Conservation (phyloP, 139 green algal species). For the Chlorella sorokiniana region DNA sequence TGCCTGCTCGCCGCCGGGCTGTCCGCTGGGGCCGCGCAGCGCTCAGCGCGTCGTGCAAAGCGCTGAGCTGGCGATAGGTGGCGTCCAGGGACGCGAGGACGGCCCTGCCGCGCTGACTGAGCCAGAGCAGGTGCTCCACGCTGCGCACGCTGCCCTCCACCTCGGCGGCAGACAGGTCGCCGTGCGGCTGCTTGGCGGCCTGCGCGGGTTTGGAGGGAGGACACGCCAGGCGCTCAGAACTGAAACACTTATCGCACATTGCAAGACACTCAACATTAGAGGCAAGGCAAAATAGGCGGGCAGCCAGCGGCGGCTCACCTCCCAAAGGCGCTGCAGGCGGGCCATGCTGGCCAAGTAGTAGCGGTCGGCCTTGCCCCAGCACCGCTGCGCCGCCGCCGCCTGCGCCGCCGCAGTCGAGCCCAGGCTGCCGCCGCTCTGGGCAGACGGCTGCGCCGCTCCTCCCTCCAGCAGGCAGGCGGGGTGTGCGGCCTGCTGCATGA, state of each 20-base stretch:
- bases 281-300: not conserved
- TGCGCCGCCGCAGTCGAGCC: not conserved
- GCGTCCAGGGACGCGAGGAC: slow-evolving; percentile 39
- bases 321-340: slow-evolving; percentile 82
- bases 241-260: not conserved
- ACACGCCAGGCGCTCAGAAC: not conserved
- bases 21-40: not conserved
- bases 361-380: slow-evolving; percentile 67
- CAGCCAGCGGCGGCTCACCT: slow-evolving; percentile 13
- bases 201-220: slow-evolving; percentile 15
- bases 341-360: slow-evolving; percentile 88
- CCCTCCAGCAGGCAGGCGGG: not conserved
- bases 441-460: not conserved
- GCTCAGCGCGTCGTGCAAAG: not conserved
- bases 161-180: slow-evolving; percentile 79
- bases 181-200: slow-evolving; percentile 60
- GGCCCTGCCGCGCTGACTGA: slow-evolving; percentile 69
- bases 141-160: slow-evolving; percentile 54
- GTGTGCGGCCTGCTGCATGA: slow-evolving; percentile 28
- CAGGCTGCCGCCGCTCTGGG: not conserved
- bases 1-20: not conserved
- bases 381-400: slow-evolving; percentile 2
- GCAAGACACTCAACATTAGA: not conserved
- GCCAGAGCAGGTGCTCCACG: slow-evolving; percentile 79
- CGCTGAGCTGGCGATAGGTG: slow-evolving; percentile 5